Conservation (phyloP, 345 rosid species). For the Zanthoxylum bungeanum region DNA sequence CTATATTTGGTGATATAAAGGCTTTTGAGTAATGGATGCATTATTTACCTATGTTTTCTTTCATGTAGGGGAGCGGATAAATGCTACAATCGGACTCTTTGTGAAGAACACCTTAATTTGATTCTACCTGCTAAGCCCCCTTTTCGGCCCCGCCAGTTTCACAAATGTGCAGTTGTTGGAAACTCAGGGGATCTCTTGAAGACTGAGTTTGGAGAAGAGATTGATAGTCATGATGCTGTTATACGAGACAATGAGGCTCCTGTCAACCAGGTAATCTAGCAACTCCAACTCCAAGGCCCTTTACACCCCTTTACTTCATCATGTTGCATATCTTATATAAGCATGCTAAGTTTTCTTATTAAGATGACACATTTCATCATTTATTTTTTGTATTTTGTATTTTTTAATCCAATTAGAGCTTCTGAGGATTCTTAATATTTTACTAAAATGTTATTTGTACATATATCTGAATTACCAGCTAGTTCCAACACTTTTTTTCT, state of each 20-base stretch:
- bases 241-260: conserved; percentile 97
- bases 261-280: conserved; percentile 61
- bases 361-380: background rate
- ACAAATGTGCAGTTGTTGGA: conserved; percentile 88
- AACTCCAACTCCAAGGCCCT: background rate
- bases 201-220: conserved; percentile 83
- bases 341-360: background rate
- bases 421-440: background rate
- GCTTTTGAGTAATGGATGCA: background rate
- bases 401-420: background rate
- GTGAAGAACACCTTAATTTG: conserved; percentile 85
- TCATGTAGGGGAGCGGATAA: conserved; percentile 73
- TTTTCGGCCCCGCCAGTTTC: conserved; percentile 76
- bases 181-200: conserved; percentile 93
- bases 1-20: background rate
- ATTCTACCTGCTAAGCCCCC: conserved; percentile 89
- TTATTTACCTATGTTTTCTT: conserved; percentile 11
- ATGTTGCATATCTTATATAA: background rate
- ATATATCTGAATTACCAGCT: conserved; percentile 6
- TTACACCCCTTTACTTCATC: background rate
- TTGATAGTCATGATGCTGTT: conserved; percentile 91
- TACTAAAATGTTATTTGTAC: background rate
- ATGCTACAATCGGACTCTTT: conserved; percentile 76
- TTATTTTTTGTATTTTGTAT: no score
- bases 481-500: background rate